phyloP scores from a whole-genome alignment of 345 rosid genomes.

The Ailanthus altissimus region DNA sequence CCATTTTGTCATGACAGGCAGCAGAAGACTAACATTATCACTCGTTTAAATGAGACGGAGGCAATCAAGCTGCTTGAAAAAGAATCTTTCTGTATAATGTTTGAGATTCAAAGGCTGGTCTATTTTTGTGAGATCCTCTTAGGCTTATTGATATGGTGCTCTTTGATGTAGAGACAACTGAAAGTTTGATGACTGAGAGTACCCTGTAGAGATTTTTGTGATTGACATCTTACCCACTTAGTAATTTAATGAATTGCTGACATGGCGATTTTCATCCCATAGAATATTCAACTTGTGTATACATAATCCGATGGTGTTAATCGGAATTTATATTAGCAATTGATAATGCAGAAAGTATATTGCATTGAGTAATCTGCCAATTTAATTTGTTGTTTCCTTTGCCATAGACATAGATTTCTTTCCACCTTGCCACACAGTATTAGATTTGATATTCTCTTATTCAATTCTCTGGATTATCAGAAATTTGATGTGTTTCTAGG shows the following conservation, averaged over 20 bases:
- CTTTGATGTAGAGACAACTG: slow-evolving; percentile 5
- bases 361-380: neutral
- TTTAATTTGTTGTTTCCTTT: neutral
- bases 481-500: neutral
- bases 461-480: neutral
- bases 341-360: slow-evolving; percentile 1
- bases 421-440: neutral
- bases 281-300: slow-evolving; percentile 20
- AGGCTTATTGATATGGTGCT: slow-evolving; percentile 17
- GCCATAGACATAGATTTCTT: neutral
- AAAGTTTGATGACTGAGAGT: slow-evolving; percentile 13
- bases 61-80: slow-evolving; percentile 21
- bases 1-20: slow-evolving; percentile 27
- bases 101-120: slow-evolving; percentile 18
- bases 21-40: slow-evolving; percentile 12
- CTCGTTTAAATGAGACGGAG: slow-evolving; percentile 8
- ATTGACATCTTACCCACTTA: slow-evolving; percentile 6
- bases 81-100: neutral
- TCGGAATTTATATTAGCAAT: neutral
- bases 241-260: slow-evolving; percentile 1
- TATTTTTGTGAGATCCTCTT: slow-evolving; percentile 10
- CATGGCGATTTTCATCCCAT: slow-evolving; percentile 6
- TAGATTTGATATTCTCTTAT: neutral
- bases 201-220: slow-evolving; percentile 24
- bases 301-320: neutral